A percentile compares a stretch with the other conserved stretches of the same genome.
These are phyloP conservation scores for Aureobasidium sp. DNA, from an alignment of 2,329 filamentous ascomycete genomes.

Conservation along the genomic window DNA sequence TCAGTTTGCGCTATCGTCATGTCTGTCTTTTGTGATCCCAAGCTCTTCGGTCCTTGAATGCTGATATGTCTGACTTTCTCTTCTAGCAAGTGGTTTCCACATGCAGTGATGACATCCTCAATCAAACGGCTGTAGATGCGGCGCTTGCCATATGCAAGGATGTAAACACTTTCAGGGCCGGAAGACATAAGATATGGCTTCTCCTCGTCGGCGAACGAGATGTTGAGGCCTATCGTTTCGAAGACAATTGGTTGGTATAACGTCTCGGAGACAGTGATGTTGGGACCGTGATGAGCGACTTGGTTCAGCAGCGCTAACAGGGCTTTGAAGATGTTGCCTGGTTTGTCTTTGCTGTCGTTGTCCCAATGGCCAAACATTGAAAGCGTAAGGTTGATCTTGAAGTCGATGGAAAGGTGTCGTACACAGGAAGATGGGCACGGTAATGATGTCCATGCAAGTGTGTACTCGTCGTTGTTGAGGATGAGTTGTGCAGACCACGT, in stretches of 20 bases:
- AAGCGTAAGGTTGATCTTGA: not conserved
- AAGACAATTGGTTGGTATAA: not conserved
- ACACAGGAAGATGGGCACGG: not conserved
- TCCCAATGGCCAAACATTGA: slow-evolving; percentile 3
- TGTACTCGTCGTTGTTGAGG: not conserved
- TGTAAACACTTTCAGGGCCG: slow-evolving; percentile 1
- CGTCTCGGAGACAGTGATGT: not conserved
- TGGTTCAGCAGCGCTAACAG: not conserved
- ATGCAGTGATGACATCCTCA: not conserved
- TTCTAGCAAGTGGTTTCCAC: not conserved
- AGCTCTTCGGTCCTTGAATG: not conserved
- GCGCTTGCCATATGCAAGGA: slow-evolving; percentile 2
- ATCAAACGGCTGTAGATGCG: not conserved
- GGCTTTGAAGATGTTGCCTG: not conserved
- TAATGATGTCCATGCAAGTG: not conserved
- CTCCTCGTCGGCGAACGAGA: not conserved
- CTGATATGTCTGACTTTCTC: not conserved
- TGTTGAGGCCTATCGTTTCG: not conserved
- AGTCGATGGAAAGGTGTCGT: not conserved
- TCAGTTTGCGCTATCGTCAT: not conserved
- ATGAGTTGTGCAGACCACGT: not conserved
- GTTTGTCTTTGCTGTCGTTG: not conserved
- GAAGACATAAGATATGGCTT: not conserved
- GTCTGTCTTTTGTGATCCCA: not conserved
- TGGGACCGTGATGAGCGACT: not conserved